Base-by-base conservation (phyloP, 495 filamentous ascomycete genomes). In the Penicillium herquei region DNA sequence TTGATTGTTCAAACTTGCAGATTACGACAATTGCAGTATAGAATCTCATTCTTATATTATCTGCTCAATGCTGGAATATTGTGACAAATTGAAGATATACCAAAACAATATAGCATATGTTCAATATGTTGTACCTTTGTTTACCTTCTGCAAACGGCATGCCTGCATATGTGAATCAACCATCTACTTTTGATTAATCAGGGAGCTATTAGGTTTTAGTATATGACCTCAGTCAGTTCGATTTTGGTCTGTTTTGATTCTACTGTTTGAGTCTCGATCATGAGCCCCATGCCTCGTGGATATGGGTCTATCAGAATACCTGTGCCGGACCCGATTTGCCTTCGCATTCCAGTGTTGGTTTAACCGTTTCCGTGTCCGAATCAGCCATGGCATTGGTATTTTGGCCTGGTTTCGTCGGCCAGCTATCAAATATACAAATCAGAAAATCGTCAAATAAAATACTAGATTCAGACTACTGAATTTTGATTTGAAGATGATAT, bases 291-390 rank as follows among this genome's bases (percentile, higher is more conserved):
- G 56, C 58, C 65, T 55, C 62, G 59, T 62, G 65, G 65, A 47
- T 42, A 37, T 40, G 33, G 54, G 26, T n/a, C 45, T 52, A 37
- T 51, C 50, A 44, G 57, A 62, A 67, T 67, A 65, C 62, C 33
- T 63, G 48, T 49, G 54, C 49, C 62, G 61, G 50, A 55, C 55
- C 42, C 62, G 58, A 59, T 62, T 55, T 40, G 52, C 54, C 51
- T 48, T 65, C 45, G 46, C 65, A 67, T 67, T 62, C 65, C 42
- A 26, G 21, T 26, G 21, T 26, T 26, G 21, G 4, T 65, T 37
- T 39, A 14, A 17, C 52, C 46, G 34, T 43, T 37, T 37, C 39
- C 46, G 54, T 54, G 53, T 51, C 44, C n/a, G 26, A 67, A 45
- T 33, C 52, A 45, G 55, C 8, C 11, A 34, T 54, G 9, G 11